A percentile compares a stretch with the other conserved stretches of the same genome.
These are phyloP conservation scores for Microdochium trichocladiopsis DNA, from an alignment of 2,329 filamentous ascomycete genomes.

Conservation along the genomic window DNA sequence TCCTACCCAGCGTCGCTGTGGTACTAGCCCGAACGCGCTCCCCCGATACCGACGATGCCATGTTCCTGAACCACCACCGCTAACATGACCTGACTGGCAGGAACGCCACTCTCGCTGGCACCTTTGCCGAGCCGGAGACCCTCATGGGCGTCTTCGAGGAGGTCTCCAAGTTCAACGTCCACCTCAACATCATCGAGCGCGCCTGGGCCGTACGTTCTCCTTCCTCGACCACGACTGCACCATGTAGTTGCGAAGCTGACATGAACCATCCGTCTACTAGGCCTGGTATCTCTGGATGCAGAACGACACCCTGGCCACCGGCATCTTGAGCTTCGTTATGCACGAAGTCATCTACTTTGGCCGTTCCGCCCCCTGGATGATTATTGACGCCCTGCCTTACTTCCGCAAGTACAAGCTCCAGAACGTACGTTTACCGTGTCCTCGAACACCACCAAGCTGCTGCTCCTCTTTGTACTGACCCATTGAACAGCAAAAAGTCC, in stretches of 20 bases:
- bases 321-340: constrained; percentile 94
- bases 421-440: constrained; percentile 46
- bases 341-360: constrained; percentile 96
- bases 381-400: constrained; percentile 80
- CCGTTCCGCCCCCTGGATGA: constrained; percentile 81
- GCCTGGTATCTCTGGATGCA: constrained; percentile 98
- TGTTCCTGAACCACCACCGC: neutral
- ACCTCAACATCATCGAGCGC: constrained; percentile 79
- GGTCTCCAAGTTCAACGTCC: constrained; percentile 68
- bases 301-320: constrained; percentile 92
- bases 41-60: neutral
- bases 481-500: constrained; percentile 60
- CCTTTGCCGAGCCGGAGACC: constrained; percentile 39
- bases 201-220: constrained; percentile 68
- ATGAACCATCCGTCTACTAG: constrained; percentile 19
- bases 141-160: constrained; percentile 56
- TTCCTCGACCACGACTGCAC: neutral
- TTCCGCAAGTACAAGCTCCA: constrained; percentile 97
- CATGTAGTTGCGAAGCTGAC: constrained; percentile 2
- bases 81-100: constrained; percentile 20
- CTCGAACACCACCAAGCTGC: neutral
- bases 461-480: too few relatives aligned
- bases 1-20: neutral
- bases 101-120: constrained; percentile 40
- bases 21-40: neutral